phyloP scores from a whole-genome alignment of 176 grass and related monocot species.

The Lolium multiflorum region DNA sequence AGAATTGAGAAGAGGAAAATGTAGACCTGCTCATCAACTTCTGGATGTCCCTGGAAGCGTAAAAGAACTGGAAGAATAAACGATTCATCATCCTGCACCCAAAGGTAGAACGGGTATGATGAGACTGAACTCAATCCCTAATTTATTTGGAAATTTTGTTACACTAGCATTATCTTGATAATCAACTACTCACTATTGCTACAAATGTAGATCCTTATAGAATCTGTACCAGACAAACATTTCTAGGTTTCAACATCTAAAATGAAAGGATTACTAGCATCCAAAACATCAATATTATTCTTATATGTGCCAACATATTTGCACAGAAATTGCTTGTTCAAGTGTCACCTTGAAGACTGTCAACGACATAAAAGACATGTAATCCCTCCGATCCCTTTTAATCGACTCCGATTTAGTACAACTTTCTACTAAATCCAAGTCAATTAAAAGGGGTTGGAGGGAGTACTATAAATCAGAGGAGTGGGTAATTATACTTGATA shows the following conservation, averaged over 20 bases:
- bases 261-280: background rate
- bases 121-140: slow-evolving; percentile 29
- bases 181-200: slow-evolving; percentile 1
- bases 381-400: too few species aligned
- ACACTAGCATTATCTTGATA: slow-evolving; percentile 33
- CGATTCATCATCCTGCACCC: slow-evolving; percentile 91
- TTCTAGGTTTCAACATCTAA: slow-evolving; percentile 19
- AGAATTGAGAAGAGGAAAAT: slow-evolving; percentile 35
- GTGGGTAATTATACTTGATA: background rate
- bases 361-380: background rate
- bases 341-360: background rate
- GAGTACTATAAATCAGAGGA: background rate
- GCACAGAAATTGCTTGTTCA: background rate
- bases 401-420: too few species aligned
- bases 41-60: slow-evolving; percentile 89
- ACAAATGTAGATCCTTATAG: background rate
- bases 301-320: background rate
- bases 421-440: too few species aligned
- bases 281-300: slow-evolving; percentile 11
- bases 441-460: too few species aligned
- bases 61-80: slow-evolving; percentile 92
- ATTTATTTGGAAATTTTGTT: slow-evolving; percentile 4
- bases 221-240: slow-evolving; percentile 10
- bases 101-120: slow-evolving; percentile 45
- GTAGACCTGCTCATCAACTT: slow-evolving; percentile 90